Conservation (phyloP, 306 rosid species). For the Sindora glabra region DNA sequence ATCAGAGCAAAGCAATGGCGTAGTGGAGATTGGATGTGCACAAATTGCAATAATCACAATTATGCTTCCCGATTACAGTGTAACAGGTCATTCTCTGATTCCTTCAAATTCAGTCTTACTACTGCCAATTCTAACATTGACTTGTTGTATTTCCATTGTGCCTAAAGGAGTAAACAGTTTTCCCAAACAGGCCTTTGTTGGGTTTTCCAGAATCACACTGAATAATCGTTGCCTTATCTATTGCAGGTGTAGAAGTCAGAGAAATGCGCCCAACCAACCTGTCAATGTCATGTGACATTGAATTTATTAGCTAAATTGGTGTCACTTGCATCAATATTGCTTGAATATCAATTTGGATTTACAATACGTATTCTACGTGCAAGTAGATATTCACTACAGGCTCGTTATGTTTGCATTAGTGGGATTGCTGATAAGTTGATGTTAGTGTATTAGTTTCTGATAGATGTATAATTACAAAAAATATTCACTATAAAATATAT, state of each 20-base stretch:
- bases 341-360: slow-evolving; percentile 22
- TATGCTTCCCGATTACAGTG: slow-evolving; percentile 88
- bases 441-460: slow-evolving; percentile 7
- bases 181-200: not conserved
- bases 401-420: slow-evolving; percentile 20
- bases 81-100: slow-evolving; percentile 55
- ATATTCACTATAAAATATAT: slow-evolving; percentile 3
- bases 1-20: slow-evolving; percentile 97
- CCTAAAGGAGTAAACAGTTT: not conserved
- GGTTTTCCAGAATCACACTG: not conserved
- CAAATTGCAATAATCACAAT: slow-evolving; percentile 89
- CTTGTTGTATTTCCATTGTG: not conserved
- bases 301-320: slow-evolving; percentile 11
- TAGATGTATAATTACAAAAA: slow-evolving; percentile 21
- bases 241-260: slow-evolving; percentile 77
- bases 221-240: slow-evolving; percentile 10
- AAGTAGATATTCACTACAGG: slow-evolving; percentile 7
- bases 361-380: slow-evolving; percentile 24
- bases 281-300: slow-evolving; percentile 47
- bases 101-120: not conserved
- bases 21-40: slow-evolving; percentile 96
- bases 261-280: slow-evolving; percentile 45
- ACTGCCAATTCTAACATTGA: not conserved
- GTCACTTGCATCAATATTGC: slow-evolving; percentile 12
- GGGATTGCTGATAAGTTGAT: not conserved